A percentile compares a stretch with the other conserved stretches of the same genome.
Conservation (phyloP, 129 eudicot species). For the Flaveria linearis region DNA sequence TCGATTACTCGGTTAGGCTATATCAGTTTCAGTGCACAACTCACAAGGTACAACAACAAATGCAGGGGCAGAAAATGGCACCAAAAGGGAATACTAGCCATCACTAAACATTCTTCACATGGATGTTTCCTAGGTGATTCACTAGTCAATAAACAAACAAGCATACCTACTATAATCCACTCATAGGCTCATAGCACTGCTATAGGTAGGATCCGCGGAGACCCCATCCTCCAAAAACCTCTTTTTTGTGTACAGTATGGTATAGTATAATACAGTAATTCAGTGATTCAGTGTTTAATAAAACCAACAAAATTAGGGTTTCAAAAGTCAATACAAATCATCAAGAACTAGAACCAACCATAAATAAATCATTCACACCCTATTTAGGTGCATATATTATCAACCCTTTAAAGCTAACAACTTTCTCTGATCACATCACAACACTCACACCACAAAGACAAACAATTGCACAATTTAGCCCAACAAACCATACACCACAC, state of each 20-base stretch:
- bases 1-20: neutral
- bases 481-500: neutral
- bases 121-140: conserved; percentile 14
- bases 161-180: too few species aligned
- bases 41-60: conserved; percentile 8
- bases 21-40: too few species aligned
- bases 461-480: conserved; percentile 19
- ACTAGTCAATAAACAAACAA: neutral
- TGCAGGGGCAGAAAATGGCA: neutral
- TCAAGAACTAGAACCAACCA: neutral
- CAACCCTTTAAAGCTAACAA: neutral
- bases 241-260: too few species aligned
- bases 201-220: too few species aligned
- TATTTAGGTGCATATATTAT: conserved; percentile 9
- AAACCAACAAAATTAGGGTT: conserved; percentile 5
- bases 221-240: too few species aligned
- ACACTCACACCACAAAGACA: conserved; percentile 19
- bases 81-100: conserved; percentile 16
- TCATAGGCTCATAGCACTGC: too few species aligned
- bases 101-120: conserved; percentile 21
- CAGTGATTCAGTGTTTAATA: too few species aligned
- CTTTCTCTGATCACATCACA: neutral
- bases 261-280: too few species aligned
- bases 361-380: neutral
- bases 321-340: conserved; percentile 18